Evolutionary conservation across 1,284 basidiomycete species (phyloP).

Genomic region (Melanopsichium pennsylvanicum): DNA sequence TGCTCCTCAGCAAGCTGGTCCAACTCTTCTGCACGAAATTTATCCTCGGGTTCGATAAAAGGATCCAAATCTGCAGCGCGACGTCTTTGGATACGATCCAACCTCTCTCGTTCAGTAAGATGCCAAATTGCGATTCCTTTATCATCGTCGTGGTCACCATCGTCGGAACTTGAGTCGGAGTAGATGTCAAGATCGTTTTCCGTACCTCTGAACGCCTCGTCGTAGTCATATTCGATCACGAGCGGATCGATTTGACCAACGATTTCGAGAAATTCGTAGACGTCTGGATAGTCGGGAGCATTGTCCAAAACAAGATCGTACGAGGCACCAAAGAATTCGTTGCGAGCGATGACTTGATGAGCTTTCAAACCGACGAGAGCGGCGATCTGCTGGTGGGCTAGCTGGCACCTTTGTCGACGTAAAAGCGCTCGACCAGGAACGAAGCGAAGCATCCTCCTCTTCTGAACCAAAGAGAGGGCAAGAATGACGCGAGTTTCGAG

Average conservation of each 20-base stretch:
- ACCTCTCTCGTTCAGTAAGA: not conserved
- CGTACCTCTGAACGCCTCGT: too few relatives aligned
- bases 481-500: not conserved
- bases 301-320: not conserved
- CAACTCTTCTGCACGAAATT: not conserved
- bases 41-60: not conserved
- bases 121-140: not conserved
- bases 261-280: not conserved
- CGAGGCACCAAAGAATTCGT: not conserved
- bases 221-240: not conserved
- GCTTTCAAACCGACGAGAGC: not conserved
- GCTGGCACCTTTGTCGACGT: not conserved
- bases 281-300: not conserved
- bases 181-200: not conserved
- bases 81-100: not conserved
- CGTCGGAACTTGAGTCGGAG: not conserved
- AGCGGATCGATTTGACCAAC: not conserved
- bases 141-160: not conserved
- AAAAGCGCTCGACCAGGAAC: not conserved
- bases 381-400: not conserved
- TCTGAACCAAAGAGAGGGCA: not conserved
- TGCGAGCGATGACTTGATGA: not conserved
- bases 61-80: not conserved
- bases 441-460: constrained; percentile 2
- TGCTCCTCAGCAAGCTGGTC: not conserved